phyloP scores from a whole-genome alignment of 371 early-diverging fungal species.

The Basidiobolus meristosporus region DNA sequence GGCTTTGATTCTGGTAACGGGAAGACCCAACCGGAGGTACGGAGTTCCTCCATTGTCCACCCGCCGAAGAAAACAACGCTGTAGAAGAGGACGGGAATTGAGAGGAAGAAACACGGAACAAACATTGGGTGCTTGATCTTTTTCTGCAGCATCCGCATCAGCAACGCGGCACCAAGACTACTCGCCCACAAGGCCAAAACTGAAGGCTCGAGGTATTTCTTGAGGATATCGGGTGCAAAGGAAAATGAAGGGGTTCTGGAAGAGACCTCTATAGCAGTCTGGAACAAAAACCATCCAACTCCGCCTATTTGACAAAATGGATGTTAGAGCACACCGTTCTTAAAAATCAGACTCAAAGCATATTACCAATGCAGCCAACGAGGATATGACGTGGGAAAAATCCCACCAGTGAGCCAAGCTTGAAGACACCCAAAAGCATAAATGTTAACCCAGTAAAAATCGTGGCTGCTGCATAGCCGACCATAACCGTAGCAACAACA shows the following conservation, averaged over 20 bases:
- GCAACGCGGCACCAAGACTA: slow-evolving; percentile 2
- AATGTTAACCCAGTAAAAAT: slow-evolving; percentile 78
- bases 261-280: slow-evolving; percentile 76
- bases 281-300: slow-evolving; percentile 82
- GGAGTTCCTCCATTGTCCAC: slow-evolving; percentile 35
- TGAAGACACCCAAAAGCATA: slow-evolving; percentile 60
- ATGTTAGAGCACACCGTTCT: neutral
- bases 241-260: slow-evolving; percentile 1
- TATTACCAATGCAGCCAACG: slow-evolving; percentile 76
- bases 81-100: slow-evolving; percentile 67
- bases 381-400: slow-evolving; percentile 93
- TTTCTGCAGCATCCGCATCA: slow-evolving; percentile 23
- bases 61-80: slow-evolving; percentile 28
- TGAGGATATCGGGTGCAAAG: slow-evolving; percentile 1
- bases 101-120: slow-evolving; percentile 70
- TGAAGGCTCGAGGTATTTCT: slow-evolving; percentile 1
- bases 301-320: slow-evolving; percentile 25
- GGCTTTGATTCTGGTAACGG: slow-evolving; percentile 51
- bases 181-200: slow-evolving; percentile 6
- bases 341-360: neutral
- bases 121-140: slow-evolving; percentile 42
- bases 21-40: slow-evolving; percentile 76
- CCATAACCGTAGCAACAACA: slow-evolving; percentile 77
- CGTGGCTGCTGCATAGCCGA: slow-evolving; percentile 65
- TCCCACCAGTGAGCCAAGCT: slow-evolving; percentile 57